Base-by-base conservation (phyloP, 768 basidiomycete species). In the Lentinula boryana region DNA sequence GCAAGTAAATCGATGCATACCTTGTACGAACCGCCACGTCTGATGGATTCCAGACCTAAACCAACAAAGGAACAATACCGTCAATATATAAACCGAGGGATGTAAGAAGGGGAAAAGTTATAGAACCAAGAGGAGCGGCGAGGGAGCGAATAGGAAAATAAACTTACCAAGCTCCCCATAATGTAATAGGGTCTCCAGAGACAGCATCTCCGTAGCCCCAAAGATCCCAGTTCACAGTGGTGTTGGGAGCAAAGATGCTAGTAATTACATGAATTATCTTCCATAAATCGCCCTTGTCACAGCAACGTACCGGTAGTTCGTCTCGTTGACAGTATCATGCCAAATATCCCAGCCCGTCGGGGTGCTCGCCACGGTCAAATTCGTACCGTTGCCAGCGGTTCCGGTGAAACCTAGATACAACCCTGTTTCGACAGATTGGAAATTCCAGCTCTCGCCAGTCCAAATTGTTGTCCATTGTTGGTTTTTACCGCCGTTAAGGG, bases 401-500 rank as follows among this genome's bases (percentile, higher is more conserved):
- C 76, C 80, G 0, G 70, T 70, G 10, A 77, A 61, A 12, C 70
- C 68, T 32, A 85, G 72, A 69, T 75, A 86, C 40, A 74, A 64
- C 1, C 75, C 77, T 1, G 74, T 71, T 13, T 72, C 70, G 5
- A 61, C 68, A 9, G 79, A 79, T 61, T 76, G 78, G 73, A 87
- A 66, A 5, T 69, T 70, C 74, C 75, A 84, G 31, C 71, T 68
- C 2, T 65, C 65, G 7, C 72, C 73, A 4, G 71, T 73, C 66
- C 74, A 76, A 16, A 76, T 65, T 58, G 83, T 70, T 5, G 62
- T 71, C 85, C 85, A 86, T 82, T 86, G 46, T 21, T 86, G 85
- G 64, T 85, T 86, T 9, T 69, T 66, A 7, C 77, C 78, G 8
- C 70, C 67, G 64, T 83, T 73, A 52, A 60, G 66, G 7, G 70